Conservation (phyloP, 345 rosid genomes). For the Boechera stricta region DNA sequence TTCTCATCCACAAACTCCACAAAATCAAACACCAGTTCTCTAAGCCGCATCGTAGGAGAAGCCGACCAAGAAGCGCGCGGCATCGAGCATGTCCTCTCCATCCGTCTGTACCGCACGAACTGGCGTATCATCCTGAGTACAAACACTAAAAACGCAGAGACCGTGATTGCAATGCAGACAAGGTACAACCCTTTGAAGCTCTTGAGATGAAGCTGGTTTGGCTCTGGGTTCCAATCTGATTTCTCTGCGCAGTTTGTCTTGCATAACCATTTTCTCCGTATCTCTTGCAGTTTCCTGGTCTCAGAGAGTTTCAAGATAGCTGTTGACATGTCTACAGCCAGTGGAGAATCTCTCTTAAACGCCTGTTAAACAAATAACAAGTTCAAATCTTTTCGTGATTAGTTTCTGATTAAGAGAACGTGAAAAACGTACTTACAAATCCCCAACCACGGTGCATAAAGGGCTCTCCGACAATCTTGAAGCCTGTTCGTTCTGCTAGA, state of each 20-base stretch:
- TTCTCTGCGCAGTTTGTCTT: constrained; percentile 55
- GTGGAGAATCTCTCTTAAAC: constrained; percentile 73
- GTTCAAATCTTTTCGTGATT: constrained; percentile 2
- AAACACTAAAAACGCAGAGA: constrained; percentile 57
- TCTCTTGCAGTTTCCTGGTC: constrained; percentile 64
- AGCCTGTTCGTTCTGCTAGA: constrained; percentile 57
- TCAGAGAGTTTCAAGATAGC: constrained; percentile 85
- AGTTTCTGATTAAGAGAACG: constrained; percentile 3
- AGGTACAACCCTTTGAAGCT: constrained; percentile 91
- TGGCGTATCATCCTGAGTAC: constrained; percentile 57
- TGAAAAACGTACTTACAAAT: constrained; percentile 67
- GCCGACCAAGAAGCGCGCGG: constrained; percentile 41
- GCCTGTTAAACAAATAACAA: constrained; percentile 53
- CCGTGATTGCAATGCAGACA: constrained; percentile 55
- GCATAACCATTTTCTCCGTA: constrained; percentile 72
- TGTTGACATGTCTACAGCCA: constrained; percentile 80
- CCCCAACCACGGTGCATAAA: constrained; percentile 94
- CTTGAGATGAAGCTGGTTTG: constrained; percentile 61
- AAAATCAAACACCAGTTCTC: constrained; percentile 55
- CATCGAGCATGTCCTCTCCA: constrained; percentile 42
- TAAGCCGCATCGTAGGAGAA: constrained; percentile 42
- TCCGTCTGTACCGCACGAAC: constrained; percentile 58
- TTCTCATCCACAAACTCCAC: constrained; percentile 78
- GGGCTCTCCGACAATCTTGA: constrained; percentile 74
- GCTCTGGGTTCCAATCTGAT: constrained; percentile 39